phyloP scores from a whole-genome alignment of 768 basidiomycete genomes.

The Mrakia hoshinonis region DNA sequence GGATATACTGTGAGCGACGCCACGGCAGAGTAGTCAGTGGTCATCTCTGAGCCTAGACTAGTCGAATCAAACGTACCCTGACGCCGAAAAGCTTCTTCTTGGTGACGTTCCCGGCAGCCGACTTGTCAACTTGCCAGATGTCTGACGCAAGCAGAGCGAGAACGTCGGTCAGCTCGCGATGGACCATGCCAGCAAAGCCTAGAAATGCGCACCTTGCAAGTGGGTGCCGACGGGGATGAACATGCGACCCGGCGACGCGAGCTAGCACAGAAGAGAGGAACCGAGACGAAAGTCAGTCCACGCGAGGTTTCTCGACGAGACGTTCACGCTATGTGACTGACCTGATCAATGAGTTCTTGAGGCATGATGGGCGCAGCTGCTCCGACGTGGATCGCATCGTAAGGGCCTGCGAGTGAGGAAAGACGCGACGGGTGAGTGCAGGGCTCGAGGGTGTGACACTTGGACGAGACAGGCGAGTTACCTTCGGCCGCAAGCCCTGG shows the following conservation, averaged over 20 bases:
- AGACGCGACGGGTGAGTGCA: background rate
- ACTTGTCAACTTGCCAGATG: slow-evolving; percentile 73
- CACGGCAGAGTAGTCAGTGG: background rate
- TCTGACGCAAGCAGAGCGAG: slow-evolving; percentile 34
- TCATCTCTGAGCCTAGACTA: too few species aligned
- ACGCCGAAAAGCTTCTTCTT: slow-evolving; percentile 67
- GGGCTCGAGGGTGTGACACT: background rate
- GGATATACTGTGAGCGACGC: slow-evolving; percentile 8
- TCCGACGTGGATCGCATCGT: slow-evolving; percentile 84
- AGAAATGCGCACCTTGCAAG: background rate
- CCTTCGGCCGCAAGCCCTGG: background rate
- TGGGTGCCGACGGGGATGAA: slow-evolving; percentile 51
- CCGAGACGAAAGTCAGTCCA: background rate
- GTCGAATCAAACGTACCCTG: slow-evolving; percentile 56
- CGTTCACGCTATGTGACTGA: slow-evolving; percentile 61
- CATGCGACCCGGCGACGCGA: slow-evolving; percentile 49
- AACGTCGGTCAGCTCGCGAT: too few species aligned
- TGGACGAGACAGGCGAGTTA: background rate
- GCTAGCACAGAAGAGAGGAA: slow-evolving; percentile 30
- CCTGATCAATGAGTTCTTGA: slow-evolving; percentile 62
- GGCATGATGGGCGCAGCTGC: slow-evolving; percentile 77
- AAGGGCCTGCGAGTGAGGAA: slow-evolving; percentile 44
- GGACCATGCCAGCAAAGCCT: too few species aligned
- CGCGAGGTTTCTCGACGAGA: slow-evolving; percentile 41
- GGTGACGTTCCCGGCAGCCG: slow-evolving; percentile 56